Evolutionary conservation across 352 stramenopile genomes (phyloP).

Genomic region (Globisporangium abappressorium): DNA sequence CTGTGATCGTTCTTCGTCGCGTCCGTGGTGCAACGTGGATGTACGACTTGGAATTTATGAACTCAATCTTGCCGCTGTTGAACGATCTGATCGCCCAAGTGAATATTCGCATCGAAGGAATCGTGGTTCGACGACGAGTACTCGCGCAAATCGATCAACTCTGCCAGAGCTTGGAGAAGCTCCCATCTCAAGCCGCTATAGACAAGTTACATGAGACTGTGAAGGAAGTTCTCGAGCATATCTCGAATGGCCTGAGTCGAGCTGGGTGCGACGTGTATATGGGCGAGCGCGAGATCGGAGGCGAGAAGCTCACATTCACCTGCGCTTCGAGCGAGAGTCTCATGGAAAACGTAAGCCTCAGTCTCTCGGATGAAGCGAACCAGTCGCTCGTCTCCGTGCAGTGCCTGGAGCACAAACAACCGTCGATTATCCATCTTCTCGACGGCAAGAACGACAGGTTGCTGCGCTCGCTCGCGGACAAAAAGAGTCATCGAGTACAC

Average conservation of each 20-base stretch:
- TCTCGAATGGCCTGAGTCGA: slow-evolving; percentile 29
- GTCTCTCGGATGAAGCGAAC: slow-evolving; percentile 26
- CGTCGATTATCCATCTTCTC: slow-evolving; percentile 30
- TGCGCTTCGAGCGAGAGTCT: slow-evolving; percentile 39
- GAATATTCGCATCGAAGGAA: slow-evolving; percentile 47
- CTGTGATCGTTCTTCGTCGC: slow-evolving; percentile 44
- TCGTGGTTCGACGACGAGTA: slow-evolving; percentile 34
- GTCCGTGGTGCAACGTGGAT: slow-evolving; percentile 44
- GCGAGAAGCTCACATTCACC: slow-evolving; percentile 15
- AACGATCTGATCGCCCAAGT: slow-evolving; percentile 42
- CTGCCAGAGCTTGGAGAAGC: slow-evolving; percentile 10
- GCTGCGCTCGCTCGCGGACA: slow-evolving; percentile 28
- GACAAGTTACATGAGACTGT: slow-evolving; percentile 25
- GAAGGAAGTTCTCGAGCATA: slow-evolving; percentile 24
- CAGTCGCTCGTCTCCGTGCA: slow-evolving; percentile 40
- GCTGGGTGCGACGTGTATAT: slow-evolving; percentile 48
- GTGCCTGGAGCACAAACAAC: slow-evolving; percentile 36
- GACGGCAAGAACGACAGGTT: slow-evolving; percentile 20
- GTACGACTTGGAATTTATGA: slow-evolving; percentile 61
- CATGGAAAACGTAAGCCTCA: slow-evolving; percentile 41
- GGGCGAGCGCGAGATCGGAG: slow-evolving; percentile 29
- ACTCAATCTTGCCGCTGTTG: slow-evolving; percentile 34
- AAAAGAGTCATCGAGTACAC: slow-evolving; percentile 34
- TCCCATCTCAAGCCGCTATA: slow-evolving; percentile 10
- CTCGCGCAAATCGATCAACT: slow-evolving; percentile 24